Base-by-base conservation (phyloP, 257 asterid species). In the Salvia rosmarinus region DNA sequence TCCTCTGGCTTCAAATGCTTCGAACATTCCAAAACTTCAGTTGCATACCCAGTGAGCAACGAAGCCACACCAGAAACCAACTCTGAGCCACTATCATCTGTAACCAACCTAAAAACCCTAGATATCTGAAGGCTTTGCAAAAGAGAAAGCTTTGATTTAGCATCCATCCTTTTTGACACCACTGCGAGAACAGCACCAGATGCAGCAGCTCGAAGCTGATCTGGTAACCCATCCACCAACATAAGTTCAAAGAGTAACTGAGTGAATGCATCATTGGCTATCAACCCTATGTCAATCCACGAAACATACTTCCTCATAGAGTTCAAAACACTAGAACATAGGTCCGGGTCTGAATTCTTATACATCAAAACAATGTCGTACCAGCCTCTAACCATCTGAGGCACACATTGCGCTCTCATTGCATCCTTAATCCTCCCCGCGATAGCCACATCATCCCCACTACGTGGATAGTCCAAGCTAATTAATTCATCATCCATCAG, bases 271-370 rank as follows among this genome's bases (percentile, higher is more conserved):
- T 87, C 95, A 73, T 91, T 91, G 2, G 86, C 95, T 34, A 91
- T 78, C 86, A 95, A 81, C 64, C 94, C 92, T 62, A 95, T 91
- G 78, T 95, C 97, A n/a, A 95, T 91, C 99, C 99, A 95, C 5
- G 86, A 79, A 75, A 95, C 79, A 75, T 83, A 91, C 74, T 96
- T 86, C 78, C 91, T 82, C 83, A 79, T 72, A 34, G 90, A 85
- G 76, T 89, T 90, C 72, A 95, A 83, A 56, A 90, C 98, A 86
- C 70, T 80, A 64, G 84, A 61, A 78, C 98, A 91, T 61, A 95
- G 44, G 59, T 89, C 95, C 0, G 94, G 76, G 40, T 89, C 90
- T 1, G 91, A 84, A 82, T 80, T 82, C 85, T 80, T 88, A 64
- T 88, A 91, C 86, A 83, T 72, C 3, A 78, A 70, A 55, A 88